Evolutionary conservation across 2,329 filamentous ascomycete species (phyloP), one percentile per base, ranked within the genome.

Genomic region (Tolypocladium inflatum): DNA sequence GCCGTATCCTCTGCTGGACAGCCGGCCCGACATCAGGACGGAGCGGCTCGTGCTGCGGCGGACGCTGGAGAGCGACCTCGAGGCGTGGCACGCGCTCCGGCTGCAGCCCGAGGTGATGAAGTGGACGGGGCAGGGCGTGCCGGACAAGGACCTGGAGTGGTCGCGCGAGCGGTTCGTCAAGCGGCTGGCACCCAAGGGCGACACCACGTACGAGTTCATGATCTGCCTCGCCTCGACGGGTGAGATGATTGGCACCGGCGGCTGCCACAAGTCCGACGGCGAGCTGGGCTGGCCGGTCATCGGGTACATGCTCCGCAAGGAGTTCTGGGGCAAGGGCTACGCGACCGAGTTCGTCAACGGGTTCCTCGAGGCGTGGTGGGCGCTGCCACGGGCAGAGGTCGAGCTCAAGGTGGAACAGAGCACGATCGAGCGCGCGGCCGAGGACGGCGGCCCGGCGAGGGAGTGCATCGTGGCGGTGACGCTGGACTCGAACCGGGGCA

Each of bases 71-170:
- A 71, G 76, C 3, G 84, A 89, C 67, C 71, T 81, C 2, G 69
- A 73, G 1, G 77, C 73, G 8, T 60, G 85, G 19, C 73, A 82
- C 61, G 70, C 70, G 26, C 72, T 89, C 56, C 81, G 85, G 30
- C 74, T 73, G 17, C 76, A 85, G 66, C 76, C 78, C 5, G 82
- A 85, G 62, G 81, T 86, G 53, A 89, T 89, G 86, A 68, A 69
- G 57, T 85, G 79, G 76, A 85, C 84, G 56, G 57, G 61, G 3
- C 62, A 66, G 62, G 78, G 76, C 58, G 58, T 63, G 10, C 63
- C 72, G 10, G 79, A 86, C 69, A 60, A 64, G 56, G 71, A 78
- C 63, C 54, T 76, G 2, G 74, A 72, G 1, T 73, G 76, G 58
- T 80, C 81, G 11, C 70, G 69, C 59, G 63, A 59, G 30, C 74